phyloP scores from a whole-genome alignment of 169 alveolate species.

The Neospora caninum region DNA sequence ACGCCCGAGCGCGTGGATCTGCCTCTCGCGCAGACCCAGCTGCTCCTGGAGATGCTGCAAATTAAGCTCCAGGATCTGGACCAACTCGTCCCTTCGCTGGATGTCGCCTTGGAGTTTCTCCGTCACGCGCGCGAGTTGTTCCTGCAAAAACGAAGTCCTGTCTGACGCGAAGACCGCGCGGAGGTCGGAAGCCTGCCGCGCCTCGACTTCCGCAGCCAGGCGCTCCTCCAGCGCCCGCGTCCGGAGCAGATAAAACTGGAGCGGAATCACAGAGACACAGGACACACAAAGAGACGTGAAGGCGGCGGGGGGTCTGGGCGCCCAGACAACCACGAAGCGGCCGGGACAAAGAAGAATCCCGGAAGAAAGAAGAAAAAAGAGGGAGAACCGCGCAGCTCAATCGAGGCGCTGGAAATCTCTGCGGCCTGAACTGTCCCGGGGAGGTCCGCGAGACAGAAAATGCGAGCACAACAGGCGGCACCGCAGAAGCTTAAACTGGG shows the following conservation, averaged over 20 bases:
- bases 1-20: not conserved
- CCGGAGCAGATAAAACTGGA: not conserved
- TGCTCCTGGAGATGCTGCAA: conserved; percentile 4
- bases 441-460: no score
- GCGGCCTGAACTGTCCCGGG: no score
- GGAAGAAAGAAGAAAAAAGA: no score
- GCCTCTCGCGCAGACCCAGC: conserved; percentile 9
- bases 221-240: conserved; percentile 5
- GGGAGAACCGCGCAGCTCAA: no score
- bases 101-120: conserved; percentile 12
- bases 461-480: no score
- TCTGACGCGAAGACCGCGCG: conserved; percentile 5
- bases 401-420: no score
- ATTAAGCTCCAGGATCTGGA: not conserved
- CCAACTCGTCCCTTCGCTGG: not conserved
- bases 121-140: not conserved
- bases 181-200: not conserved
- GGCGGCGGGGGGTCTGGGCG: not conserved
- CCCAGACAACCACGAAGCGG: no score
- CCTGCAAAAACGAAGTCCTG: not conserved
- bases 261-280: not conserved
- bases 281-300: not conserved
- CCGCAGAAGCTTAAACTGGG: no score
- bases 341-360: no score
- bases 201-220: not conserved